Conservation (phyloP, 2,329 filamentous ascomycete species). For the Scytalidium sp. region DNA sequence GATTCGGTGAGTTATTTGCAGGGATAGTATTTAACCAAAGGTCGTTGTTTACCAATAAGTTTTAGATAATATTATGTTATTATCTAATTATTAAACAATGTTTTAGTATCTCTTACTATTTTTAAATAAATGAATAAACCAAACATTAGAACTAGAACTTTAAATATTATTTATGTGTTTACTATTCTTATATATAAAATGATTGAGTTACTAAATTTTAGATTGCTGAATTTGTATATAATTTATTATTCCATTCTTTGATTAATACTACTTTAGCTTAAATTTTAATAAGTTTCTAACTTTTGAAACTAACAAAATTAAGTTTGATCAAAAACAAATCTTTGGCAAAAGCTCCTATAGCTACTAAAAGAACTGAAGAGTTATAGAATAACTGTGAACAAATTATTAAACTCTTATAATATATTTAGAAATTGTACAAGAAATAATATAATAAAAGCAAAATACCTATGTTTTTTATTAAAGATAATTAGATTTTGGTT, state of each 20-base stretch:
- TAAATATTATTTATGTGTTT: background rate
- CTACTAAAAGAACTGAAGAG: too few relatives aligned
- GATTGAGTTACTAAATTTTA: background rate
- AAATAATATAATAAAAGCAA: too few relatives aligned
- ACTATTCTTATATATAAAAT: background rate
- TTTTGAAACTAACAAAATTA: too few relatives aligned
- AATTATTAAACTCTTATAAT: too few relatives aligned
- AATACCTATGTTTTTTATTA: too few relatives aligned
- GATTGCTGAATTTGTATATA: conserved; percentile 1
- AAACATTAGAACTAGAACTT: background rate
- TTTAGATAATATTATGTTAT: background rate
- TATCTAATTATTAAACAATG: background rate
- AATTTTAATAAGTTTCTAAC: background rate
- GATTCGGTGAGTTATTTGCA: background rate
- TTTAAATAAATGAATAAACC: background rate
- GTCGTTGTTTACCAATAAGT: background rate
- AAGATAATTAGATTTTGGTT: too few relatives aligned
- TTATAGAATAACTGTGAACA: too few relatives aligned
- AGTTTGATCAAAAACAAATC: too few relatives aligned
- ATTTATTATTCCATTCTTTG: background rate
- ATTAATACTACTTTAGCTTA: background rate
- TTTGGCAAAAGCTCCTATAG: too few relatives aligned
- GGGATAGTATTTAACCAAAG: background rate
- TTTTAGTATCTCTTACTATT: background rate
- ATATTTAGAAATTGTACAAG: too few relatives aligned